phyloP scores from a whole-genome alignment of 1,139 yeast genomes.

The Candida glucosophila region DNA sequence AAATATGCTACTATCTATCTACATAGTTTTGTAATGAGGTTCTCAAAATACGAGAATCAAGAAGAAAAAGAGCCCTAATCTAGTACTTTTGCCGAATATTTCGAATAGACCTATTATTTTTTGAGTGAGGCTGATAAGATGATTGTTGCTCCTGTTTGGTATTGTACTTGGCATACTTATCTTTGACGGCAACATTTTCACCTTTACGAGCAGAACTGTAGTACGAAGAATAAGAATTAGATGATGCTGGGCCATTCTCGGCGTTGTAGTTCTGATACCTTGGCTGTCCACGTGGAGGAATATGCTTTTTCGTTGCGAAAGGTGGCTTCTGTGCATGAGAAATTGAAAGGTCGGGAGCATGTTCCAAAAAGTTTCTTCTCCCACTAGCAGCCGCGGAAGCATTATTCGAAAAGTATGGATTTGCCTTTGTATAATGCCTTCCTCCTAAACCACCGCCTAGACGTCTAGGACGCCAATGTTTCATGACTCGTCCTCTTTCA shows the following conservation, averaged over 20 bases:
- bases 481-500: slow-evolving; percentile 71
- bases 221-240: neutral
- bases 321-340: neutral
- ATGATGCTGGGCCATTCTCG: neutral
- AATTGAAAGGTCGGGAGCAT: slow-evolving; percentile 6
- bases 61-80: too few relatives aligned
- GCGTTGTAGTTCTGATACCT: neutral
- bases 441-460: slow-evolving; percentile 66
- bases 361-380: slow-evolving; percentile 17
- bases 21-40: too few relatives aligned
- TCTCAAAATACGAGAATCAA: too few relatives aligned
- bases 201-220: too few relatives aligned
- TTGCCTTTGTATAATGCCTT: slow-evolving; percentile 40
- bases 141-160: too few relatives aligned
- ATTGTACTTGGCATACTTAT: slow-evolving; percentile 27
- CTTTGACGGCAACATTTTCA: too few relatives aligned
- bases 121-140: too few relatives aligned
- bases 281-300: neutral
- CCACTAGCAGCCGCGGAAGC: slow-evolving; percentile 50
- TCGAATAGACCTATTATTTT: too few relatives aligned
- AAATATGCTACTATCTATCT: too few relatives aligned
- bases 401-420: slow-evolving; percentile 27
- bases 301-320: slow-evolving; percentile 1
- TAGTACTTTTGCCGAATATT: too few relatives aligned
- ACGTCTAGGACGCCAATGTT: slow-evolving; percentile 75